Base-by-base conservation (phyloP, 345 rosid genomes). In the Citrus sinensis region DNA sequence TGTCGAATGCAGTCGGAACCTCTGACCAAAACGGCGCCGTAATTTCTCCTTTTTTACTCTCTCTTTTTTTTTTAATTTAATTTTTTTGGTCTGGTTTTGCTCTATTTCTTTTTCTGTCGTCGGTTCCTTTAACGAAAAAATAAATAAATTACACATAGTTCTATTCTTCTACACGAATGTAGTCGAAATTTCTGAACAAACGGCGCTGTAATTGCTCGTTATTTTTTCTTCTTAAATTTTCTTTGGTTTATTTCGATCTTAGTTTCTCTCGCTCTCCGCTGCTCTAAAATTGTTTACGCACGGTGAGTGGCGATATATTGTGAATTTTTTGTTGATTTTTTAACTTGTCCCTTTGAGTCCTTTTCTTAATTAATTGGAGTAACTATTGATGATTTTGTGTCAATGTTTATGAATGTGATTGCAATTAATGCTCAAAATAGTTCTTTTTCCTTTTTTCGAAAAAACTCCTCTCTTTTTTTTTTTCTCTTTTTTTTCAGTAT, bases 1-100 rank as follows among this genome's bases (percentile, higher is more conserved):
- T 51, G 32, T 49, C 29, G 58, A 68, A 14, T 78, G 76, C 64
- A 20, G 62, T 71, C 30, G 42, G 22, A 73, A 29, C 56, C 76
- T 66, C 17, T 25, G 16, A 9, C 6, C 56, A 42, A 70, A 63
- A 62, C 70, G 30, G 25, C 76, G 68, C n/a, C 34, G 65, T 32
- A 17, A n/a, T 37, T 37, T 6, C 20, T 78, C 34, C 7, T 60
- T 37, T 30, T 16, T 80, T 0, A 20, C 8, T 25, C 34, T 32
- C 34, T 32, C 34, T 32, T 9, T 2, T 30, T 8, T 0, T 40
- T 9, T 9, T 39, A 1, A 27, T 39, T 8, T 4, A 39, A 35
- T 5, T 39, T 39, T 8, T 39, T 39, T 39, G 11, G 46, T 40
- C 13, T 40, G 46, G 11, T 39, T 8, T 6, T 34, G 7, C 29